These are phyloP conservation scores for Termitomyces eurrhizus DNA, from an alignment of 768 basidiomycete genomes.

Conservation along the genomic window DNA sequence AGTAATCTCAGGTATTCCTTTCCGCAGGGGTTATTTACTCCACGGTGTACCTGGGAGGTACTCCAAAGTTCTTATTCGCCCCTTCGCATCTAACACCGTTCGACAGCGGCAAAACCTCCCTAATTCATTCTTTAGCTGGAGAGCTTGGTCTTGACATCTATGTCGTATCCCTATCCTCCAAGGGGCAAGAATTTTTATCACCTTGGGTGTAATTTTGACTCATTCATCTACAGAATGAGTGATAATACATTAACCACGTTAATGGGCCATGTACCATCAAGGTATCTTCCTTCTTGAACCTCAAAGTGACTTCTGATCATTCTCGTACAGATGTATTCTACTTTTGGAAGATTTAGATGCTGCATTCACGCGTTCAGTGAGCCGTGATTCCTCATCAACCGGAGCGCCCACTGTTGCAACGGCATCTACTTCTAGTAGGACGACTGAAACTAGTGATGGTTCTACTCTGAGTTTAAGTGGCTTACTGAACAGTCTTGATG, in stretches of 20 bases:
- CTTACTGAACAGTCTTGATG: slow-evolving; percentile 81
- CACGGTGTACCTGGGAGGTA: slow-evolving; percentile 87
- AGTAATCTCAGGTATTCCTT: slow-evolving; percentile 66
- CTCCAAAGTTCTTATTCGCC: slow-evolving; percentile 10
- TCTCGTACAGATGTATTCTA: slow-evolving; percentile 70
- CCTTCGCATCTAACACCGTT: slow-evolving; percentile 14
- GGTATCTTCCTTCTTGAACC: slow-evolving; percentile 38
- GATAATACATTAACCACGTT: slow-evolving; percentile 84
- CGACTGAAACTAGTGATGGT: slow-evolving; percentile 58
- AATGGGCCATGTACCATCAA: slow-evolving; percentile 85
- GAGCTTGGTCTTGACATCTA: slow-evolving; percentile 89
- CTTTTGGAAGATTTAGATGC: slow-evolving; percentile 93
- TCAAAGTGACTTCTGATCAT: slow-evolving; percentile 13
- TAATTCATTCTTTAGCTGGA: slow-evolving; percentile 82
- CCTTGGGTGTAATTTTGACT: slow-evolving; percentile 10
- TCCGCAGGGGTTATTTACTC: slow-evolving; percentile 80
- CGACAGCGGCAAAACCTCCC: slow-evolving; percentile 76
- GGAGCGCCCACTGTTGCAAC: slow-evolving; percentile 57
- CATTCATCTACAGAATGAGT: slow-evolving; percentile 61
- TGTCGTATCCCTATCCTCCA: slow-evolving; percentile 83
- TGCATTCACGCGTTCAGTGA: slow-evolving; percentile 84
- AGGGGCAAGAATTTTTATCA: slow-evolving; percentile 53
- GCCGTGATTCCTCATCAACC: slow-evolving; percentile 77
- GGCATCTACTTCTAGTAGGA: slow-evolving; percentile 34
- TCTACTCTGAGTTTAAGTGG: slow-evolving; percentile 85